Percentiles rank a stretch among this genome's conserved stretches.
phyloP scores from a whole-genome alignment of 2,329 filamentous ascomycete species.

The Microdochium bolleyi region DNA sequence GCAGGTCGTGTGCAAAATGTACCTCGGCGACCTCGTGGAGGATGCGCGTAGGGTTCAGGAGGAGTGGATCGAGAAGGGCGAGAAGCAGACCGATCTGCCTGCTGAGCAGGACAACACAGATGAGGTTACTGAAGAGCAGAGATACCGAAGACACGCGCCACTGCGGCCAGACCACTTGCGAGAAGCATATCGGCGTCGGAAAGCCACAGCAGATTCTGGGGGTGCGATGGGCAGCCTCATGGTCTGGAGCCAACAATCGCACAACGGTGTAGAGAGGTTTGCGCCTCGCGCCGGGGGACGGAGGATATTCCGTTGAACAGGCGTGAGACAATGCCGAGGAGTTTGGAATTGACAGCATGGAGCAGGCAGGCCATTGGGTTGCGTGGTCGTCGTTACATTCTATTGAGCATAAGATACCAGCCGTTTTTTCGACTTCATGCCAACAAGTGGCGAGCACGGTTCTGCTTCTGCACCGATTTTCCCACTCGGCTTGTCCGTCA shows the following conservation, averaged over 20 bases:
- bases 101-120: constrained; percentile 21
- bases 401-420: too few relatives aligned
- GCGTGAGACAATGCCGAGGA: not conserved
- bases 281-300: constrained; percentile 42
- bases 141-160: constrained; percentile 40
- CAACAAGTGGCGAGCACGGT: too few relatives aligned
- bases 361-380: too few relatives aligned
- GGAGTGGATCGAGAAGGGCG: constrained; percentile 58
- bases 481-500: too few relatives aligned
- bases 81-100: constrained; percentile 47
- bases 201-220: constrained; percentile 52
- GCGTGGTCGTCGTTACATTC: too few relatives aligned
- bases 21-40: constrained; percentile 69
- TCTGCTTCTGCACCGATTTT: too few relatives aligned
- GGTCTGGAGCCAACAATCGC: constrained; percentile 53
- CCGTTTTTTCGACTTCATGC: too few relatives aligned
- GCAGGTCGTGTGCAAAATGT: constrained; percentile 68
- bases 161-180: constrained; percentile 67
- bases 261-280: constrained; percentile 52
- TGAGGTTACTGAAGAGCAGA: constrained; percentile 14
- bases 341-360: not conserved
- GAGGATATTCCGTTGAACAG: constrained; percentile 41
- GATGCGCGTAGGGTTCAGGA: constrained; percentile 61
- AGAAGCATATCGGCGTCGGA: constrained; percentile 65
- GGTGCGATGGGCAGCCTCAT: constrained; percentile 49